A percentile compares a stretch with the other conserved stretches of the same genome.
Conservation (phyloP, 441 rosid genomes). For the Manihot esculenta region DNA sequence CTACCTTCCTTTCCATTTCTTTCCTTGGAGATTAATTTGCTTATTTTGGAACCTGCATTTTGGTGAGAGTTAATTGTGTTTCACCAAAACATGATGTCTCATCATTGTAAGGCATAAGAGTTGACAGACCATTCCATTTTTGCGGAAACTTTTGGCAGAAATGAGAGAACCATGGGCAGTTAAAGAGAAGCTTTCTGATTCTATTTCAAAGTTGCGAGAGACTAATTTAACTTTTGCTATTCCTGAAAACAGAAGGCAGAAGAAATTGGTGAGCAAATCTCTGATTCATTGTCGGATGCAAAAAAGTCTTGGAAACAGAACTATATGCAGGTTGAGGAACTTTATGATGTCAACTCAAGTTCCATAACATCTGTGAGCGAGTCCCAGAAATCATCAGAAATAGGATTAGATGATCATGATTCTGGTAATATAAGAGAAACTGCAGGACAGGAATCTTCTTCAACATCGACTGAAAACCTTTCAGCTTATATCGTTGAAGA, state of each 20-base stretch:
- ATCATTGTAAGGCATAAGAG: background rate
- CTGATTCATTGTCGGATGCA: slow-evolving; percentile 29
- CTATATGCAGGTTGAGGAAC: slow-evolving; percentile 30
- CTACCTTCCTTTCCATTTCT: background rate
- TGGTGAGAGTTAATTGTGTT: background rate
- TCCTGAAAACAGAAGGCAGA: slow-evolving; percentile 49
- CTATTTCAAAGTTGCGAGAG: slow-evolving; percentile 9
- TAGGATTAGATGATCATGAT: slow-evolving; percentile 26
- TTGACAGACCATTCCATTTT: background rate
- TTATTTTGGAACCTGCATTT: background rate
- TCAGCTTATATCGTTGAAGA: slow-evolving; percentile 38
- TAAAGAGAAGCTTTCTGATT: background rate
- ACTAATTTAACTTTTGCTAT: slow-evolving; percentile 4
- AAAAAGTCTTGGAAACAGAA: slow-evolving; percentile 24
- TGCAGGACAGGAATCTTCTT: slow-evolving; percentile 23
- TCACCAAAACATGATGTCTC: background rate
- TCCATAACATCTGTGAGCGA: slow-evolving; percentile 27
- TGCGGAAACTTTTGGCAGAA: background rate
- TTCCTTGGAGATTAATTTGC: background rate
- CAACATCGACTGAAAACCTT: slow-evolving; percentile 25
- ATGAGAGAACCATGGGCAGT: background rate
- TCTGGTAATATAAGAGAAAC: slow-evolving; percentile 10
- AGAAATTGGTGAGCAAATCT: slow-evolving; percentile 35
- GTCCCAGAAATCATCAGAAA: slow-evolving; percentile 32
- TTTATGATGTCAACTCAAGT: slow-evolving; percentile 20